A percentile compares a stretch with the other conserved stretches of the same genome.
Evolutionary conservation across 768 basidiomycete species (phyloP).

Genomic region (Gloeopeniophorella convolvens): DNA sequence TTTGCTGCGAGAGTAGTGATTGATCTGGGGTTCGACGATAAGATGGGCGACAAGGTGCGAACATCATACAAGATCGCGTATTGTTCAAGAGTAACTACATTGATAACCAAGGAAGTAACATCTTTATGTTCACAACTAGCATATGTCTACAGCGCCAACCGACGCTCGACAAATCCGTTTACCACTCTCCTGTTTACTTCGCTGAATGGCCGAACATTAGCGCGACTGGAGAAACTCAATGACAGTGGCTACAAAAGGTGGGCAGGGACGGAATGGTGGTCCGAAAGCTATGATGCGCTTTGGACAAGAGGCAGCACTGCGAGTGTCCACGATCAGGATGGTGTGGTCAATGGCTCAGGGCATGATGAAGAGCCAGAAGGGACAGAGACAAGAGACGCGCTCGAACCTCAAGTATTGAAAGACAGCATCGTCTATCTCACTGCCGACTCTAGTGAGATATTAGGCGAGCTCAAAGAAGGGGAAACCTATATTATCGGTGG

Average conservation of each 20-base stretch:
- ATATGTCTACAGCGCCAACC: conserved; percentile 88
- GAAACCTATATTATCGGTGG: conserved; percentile 95
- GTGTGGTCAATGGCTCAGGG: background rate
- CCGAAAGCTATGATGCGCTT: conserved; percentile 61
- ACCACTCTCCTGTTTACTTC: conserved; percentile 71
- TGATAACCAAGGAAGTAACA: conserved; percentile 66
- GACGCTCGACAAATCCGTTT: conserved; percentile 64
- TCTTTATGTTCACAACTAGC: conserved; percentile 87
- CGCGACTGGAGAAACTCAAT: conserved; percentile 56
- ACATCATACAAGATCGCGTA: background rate
- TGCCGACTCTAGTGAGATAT: conserved; percentile 84
- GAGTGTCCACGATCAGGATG: conserved; percentile 2
- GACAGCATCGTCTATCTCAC: conserved; percentile 82
- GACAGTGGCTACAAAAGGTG: conserved; percentile 73
- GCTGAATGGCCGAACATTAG: conserved; percentile 61
- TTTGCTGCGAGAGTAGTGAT: conserved; percentile 63
- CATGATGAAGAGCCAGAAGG: background rate
- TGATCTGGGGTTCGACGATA: conserved; percentile 88
- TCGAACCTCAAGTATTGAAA: conserved; percentile 15
- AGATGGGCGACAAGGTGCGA: conserved; percentile 89
- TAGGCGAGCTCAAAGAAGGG: conserved; percentile 72
- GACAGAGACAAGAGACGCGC: background rate
- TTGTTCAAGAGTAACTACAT: background rate
- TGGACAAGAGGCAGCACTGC: conserved; percentile 37
- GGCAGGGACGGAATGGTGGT: conserved; percentile 80